Evolutionary conservation across 345 rosid species (phyloP), one percentile per base, ranked within the genome.

Genomic region (Raphanus sativus): DNA sequence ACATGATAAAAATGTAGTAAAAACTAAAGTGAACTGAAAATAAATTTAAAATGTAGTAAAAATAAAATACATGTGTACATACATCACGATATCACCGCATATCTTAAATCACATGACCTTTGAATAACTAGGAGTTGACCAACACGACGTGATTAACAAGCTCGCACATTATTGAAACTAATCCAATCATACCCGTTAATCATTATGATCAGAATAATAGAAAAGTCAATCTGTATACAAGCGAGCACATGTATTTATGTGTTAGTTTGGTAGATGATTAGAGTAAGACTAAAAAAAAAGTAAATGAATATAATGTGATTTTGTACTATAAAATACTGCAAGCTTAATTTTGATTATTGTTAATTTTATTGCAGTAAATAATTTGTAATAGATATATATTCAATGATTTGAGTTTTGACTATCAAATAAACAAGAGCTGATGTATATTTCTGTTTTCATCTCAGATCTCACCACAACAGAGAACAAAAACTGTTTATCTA

Each of bases 61-160:
- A 73, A 64, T 1, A 21, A 11, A 9, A 55, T 36, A 48, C 24
- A 33, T 72, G 15, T 72, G 40, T n/a, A 55, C 8, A 65, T 66
- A 48, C 0, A 25, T 58, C 26, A 29, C 33, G 26, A 26, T 2
- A 58, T 60, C 67, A 60, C 52, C 48, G 42, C 7, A 67, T 40
- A 40, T 30, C 36, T 42, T 17, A 63, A 28, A 63, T 38, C 59
- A 77, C 28, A 77, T 42, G 54, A 24, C 72, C 59, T 71, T 52
- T 33, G 67, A 33, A 33, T 25, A 65, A 77, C 8, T 77, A 77
- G 62, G 9, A 42, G 72, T 71, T 77, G 81, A 77, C 81, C 80
- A 59, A 58, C 42, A 70, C 28, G 72, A 58, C 72, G 81, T 77
- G 72, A 65, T 56, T 38, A 70, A 70, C 54, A 56, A 65, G n/a